Conservation (phyloP, 352 stramenopile species). For the Phytopythium vexans region DNA sequence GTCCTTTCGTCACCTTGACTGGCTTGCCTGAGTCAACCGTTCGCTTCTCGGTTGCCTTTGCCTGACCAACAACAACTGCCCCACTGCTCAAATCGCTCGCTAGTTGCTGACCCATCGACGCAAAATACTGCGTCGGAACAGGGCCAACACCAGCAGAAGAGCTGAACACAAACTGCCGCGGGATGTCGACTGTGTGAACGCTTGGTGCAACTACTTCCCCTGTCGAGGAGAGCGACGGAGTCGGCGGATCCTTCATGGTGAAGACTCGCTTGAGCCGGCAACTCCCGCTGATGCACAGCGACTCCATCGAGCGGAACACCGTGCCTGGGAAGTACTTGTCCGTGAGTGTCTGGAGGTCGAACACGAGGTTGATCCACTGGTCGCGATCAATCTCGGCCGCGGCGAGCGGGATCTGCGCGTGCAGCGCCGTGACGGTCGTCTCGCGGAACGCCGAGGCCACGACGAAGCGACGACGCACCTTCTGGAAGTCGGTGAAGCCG, state of each 20-base stretch:
- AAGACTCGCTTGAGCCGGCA: slow-evolving; percentile 82
- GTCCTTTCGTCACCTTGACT: too few species aligned
- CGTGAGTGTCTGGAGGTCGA: slow-evolving; percentile 65
- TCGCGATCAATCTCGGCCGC: slow-evolving; percentile 42
- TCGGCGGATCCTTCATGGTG: slow-evolving; percentile 81
- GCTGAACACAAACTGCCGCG: slow-evolving; percentile 59
- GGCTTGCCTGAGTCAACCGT: too few species aligned
- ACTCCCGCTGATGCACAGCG: slow-evolving; percentile 63
- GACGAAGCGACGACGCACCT: slow-evolving; percentile 69
- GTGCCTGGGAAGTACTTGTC: slow-evolving; percentile 50
- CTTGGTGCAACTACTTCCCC: slow-evolving; percentile 9
- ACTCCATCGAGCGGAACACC: slow-evolving; percentile 75
- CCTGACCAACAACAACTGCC: too few species aligned
- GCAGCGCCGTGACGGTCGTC: slow-evolving; percentile 41
- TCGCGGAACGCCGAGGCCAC: slow-evolving; percentile 79
- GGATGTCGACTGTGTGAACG: slow-evolving; percentile 49
- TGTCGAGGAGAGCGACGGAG: slow-evolving; percentile 12
- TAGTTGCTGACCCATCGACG: slow-evolving; percentile 6
- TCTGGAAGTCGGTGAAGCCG: slow-evolving; percentile 72
- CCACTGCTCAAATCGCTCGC: too few species aligned
- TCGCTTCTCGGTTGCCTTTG: too few species aligned
- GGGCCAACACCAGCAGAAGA: slow-evolving; percentile 1
- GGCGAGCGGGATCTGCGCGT: slow-evolving; percentile 67
- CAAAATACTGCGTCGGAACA: slow-evolving; percentile 63
- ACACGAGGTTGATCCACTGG: slow-evolving; percentile 75